Percentiles rank a stretch among this genome's conserved stretches.
Evolutionary conservation across 2,329 filamentous ascomycete species (phyloP).

Genomic region (Xenosphaeropsis pyriputrescens): DNA sequence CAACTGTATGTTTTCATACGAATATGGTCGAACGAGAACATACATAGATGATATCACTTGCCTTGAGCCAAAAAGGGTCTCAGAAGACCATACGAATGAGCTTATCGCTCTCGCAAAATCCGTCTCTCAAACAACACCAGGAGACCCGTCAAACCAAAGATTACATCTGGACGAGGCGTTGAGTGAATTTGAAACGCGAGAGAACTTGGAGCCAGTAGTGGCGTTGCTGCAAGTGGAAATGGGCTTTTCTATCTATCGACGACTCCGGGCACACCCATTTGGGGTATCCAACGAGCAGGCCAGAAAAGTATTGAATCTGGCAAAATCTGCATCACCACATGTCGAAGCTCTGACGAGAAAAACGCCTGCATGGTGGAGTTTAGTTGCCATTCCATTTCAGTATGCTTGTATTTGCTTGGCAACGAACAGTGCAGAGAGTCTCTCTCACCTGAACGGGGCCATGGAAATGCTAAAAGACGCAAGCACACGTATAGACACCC

Average conservation of each 20-base stretch:
- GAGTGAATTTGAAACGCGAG: slow-evolving; percentile 3
- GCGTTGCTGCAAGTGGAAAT: slow-evolving; percentile 16
- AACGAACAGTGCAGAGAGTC: slow-evolving; percentile 21
- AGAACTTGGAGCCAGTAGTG: slow-evolving; percentile 17
- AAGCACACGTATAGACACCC: slow-evolving; percentile 17
- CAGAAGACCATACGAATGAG: background rate
- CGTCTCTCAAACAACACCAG: slow-evolving; percentile 4
- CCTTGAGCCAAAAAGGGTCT: background rate
- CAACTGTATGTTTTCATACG: slow-evolving; percentile 18
- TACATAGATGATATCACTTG: slow-evolving; percentile 11
- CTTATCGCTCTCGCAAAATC: background rate
- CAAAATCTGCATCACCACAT: slow-evolving; percentile 19
- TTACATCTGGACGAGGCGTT: slow-evolving; percentile 3
- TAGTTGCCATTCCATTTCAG: slow-evolving; percentile 24
- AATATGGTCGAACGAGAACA: slow-evolving; percentile 18
- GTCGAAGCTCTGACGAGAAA: slow-evolving; percentile 16
- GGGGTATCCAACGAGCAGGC: slow-evolving; percentile 20
- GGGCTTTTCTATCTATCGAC: slow-evolving; percentile 21
- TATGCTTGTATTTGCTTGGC: slow-evolving; percentile 25
- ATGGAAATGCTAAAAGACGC: slow-evolving; percentile 23
- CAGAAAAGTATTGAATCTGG: slow-evolving; percentile 20
- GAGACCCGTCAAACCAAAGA: background rate
- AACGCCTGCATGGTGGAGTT: slow-evolving; percentile 26
- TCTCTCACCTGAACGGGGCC: slow-evolving; percentile 18
- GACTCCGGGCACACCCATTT: slow-evolving; percentile 22